Conservation (phyloP, 2,329 filamentous ascomycete genomes). For the Cercospora sp. region DNA sequence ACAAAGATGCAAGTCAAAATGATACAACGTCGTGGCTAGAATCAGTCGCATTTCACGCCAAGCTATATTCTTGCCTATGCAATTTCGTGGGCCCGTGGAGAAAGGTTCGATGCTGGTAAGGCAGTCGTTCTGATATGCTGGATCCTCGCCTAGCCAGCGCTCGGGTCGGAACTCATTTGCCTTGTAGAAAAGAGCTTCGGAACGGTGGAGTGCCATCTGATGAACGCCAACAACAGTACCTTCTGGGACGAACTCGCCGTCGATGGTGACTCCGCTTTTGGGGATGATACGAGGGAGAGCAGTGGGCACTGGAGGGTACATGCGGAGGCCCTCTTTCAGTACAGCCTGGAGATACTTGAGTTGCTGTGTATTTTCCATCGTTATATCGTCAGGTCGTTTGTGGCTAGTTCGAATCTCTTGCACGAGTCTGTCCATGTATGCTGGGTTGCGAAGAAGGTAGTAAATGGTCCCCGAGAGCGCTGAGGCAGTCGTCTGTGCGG, state of each 20-base stretch:
- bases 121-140: conserved; percentile 27
- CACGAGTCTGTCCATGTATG: conserved; percentile 34
- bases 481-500: conserved; percentile 39
- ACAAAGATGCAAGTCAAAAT: conserved; percentile 21
- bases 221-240: conserved; percentile 17
- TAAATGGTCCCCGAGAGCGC: conserved; percentile 38
- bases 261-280: conserved; percentile 23
- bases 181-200: conserved; percentile 25
- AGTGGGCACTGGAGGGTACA: conserved; percentile 40
- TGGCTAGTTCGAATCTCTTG: conserved; percentile 41
- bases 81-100: conserved; percentile 27
- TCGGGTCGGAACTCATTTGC: conserved; percentile 36
- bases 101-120: conserved; percentile 29
- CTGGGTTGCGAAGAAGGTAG: conserved; percentile 37
- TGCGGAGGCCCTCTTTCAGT: conserved; percentile 39
- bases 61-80: conserved; percentile 37
- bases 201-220: conserved; percentile 14
- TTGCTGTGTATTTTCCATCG: conserved; percentile 35
- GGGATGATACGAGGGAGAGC: conserved; percentile 26
- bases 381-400: conserved; percentile 38
- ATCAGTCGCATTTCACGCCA: conserved; percentile 43
- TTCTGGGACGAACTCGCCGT: conserved; percentile 27
- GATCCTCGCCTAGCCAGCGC: conserved; percentile 33
- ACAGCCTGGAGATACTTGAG: conserved; percentile 43
- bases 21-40: conserved; percentile 12